Percentiles rank a stretch among this genome's conserved stretches.
phyloP scores from a whole-genome alignment of 2,329 filamentous ascomycete species.

The Pseudocercospora crystallina region DNA sequence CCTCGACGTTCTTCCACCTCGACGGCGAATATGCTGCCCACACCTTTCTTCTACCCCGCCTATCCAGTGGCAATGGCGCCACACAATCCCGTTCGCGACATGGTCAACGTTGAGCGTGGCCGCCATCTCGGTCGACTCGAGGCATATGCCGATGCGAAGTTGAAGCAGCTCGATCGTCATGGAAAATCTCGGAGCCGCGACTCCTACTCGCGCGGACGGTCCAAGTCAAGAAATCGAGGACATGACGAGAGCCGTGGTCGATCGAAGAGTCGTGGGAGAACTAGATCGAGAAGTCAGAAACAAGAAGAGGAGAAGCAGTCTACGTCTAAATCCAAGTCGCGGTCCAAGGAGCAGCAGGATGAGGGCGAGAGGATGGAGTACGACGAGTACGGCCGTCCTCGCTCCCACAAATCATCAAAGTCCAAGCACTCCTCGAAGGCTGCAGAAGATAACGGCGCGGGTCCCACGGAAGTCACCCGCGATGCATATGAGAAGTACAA shows the following conservation, averaged over 20 bases:
- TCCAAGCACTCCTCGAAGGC: background rate
- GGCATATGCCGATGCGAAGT: conserved; percentile 1
- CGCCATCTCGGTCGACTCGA: conserved; percentile 1
- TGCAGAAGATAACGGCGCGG: no score
- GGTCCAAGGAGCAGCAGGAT: background rate
- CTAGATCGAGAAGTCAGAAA: no score
- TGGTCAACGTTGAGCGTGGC: background rate
- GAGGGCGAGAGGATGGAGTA: background rate
- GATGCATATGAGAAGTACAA: conserved; percentile 5
- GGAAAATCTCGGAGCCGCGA: background rate
- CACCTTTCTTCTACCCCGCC: background rate
- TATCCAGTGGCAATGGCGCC: no score
- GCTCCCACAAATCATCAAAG: background rate
- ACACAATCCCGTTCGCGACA: background rate
- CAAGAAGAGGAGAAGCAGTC: no score
- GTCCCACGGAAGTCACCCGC: background rate
- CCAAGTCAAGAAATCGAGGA: background rate
- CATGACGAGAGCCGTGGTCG: no score
- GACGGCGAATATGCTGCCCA: background rate
- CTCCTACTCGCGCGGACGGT: background rate
- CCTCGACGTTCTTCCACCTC: background rate
- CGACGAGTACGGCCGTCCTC: background rate
- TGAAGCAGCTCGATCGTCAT: background rate
- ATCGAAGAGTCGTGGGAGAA: no score
- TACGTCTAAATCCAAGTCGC: no score